Evolutionary conservation across 108 stramenopile genomes (phyloP), one percentile per base, ranked within the genome.

Genomic region (Conticribra guillardii): DNA sequence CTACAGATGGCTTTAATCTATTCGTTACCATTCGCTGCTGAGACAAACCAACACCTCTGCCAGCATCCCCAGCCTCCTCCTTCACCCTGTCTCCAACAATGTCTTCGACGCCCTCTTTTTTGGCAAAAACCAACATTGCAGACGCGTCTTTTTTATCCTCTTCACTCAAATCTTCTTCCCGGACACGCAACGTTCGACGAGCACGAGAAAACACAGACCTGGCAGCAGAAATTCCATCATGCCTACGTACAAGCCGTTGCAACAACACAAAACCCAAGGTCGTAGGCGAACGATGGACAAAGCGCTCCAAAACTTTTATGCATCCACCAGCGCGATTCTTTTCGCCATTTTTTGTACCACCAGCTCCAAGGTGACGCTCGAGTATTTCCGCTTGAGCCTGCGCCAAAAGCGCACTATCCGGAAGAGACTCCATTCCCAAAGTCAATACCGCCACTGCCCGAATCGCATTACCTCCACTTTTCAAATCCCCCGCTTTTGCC

Each of bases 251-350:
- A 58, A 91, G 59, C 51, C 87, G 79, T 73, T 94, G 93, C 30
- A 87, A 82, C 21, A 90, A 52, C 24, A 85, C 83, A 85, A 81
- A 94, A 1, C 87, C 93, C 24, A 94, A 67, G 5, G 93, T 88
- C 44, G 82, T 90, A 9, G 90, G 90, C 16, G 73, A 62, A 27
- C 81, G 66, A n/a, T 81, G 73, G 33, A 89, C 58, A 58, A 82
- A 90, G 15, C 62, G 62, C 60, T 89, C 80, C 85, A 91, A 76
- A 9, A 90, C 89, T 23, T 80, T 30, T 18, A 94, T 76, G 41
- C 63, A 70, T 41, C 54, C 74, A 27, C 44, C 26, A 51, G 60
- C 71, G 16, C 65, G 44, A 7, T 23, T 56, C 48, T 81, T 74
- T 19, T 67, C 55, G 21, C 49, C 23, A 44, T 69, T 54, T 54